Evolutionary conservation across 2,329 filamentous ascomycete species (phyloP).

Genomic region (Ophiostoma sp.): DNA sequence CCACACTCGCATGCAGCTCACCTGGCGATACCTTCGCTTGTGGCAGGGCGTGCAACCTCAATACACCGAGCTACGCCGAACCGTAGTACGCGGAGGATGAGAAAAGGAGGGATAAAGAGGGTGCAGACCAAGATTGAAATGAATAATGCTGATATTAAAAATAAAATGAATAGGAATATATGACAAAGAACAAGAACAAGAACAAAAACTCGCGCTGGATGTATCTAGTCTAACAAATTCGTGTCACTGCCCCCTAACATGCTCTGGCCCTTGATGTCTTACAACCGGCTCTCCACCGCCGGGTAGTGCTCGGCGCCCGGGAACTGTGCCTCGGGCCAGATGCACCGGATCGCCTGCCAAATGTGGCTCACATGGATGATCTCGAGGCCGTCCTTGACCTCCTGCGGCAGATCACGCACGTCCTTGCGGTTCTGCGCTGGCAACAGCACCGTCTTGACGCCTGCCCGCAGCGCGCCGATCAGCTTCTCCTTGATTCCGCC

Average conservation of each 20-base stretch:
- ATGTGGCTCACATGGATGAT: conserved; percentile 92
- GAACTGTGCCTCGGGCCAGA: conserved; percentile 91
- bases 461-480: conserved; percentile 88
- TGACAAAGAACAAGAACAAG: background rate
- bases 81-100: background rate
- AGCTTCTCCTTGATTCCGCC: conserved; percentile 99
- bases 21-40: background rate
- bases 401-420: conserved; percentile 82
- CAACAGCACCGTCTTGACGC: conserved; percentile 89
- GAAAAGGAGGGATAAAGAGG: background rate
- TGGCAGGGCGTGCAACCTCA: background rate
- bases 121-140: background rate
- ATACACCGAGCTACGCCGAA: background rate
- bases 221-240: conserved; percentile 11
- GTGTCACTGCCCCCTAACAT: background rate
- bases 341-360: conserved; percentile 85
- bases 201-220: conserved; percentile 10
- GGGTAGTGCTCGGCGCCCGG: conserved; percentile 67
- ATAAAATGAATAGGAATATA: background rate
- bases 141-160: background rate
- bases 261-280: conserved; percentile 33
- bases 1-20: background rate
- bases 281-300: conserved; percentile 78
- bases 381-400: conserved; percentile 82
- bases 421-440: conserved; percentile 91